A percentile compares a stretch with the other conserved stretches of the same genome.
Conservation (phyloP, 2,329 filamentous ascomycete species). For the Aspergillus sclerotialis region DNA sequence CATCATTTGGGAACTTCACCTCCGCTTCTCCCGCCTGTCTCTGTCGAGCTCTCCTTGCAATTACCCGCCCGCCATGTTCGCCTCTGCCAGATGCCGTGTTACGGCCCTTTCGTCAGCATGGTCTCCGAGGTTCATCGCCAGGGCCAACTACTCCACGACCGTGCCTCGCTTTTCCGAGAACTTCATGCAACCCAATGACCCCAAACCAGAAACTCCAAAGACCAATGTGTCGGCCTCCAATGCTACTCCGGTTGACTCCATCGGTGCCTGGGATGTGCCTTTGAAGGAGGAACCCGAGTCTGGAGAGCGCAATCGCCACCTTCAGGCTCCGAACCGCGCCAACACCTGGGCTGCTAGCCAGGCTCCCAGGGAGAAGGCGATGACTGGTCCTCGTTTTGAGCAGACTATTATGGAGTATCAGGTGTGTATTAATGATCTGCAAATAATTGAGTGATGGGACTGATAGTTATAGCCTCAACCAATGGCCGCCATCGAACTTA, state of each 20-base stretch:
- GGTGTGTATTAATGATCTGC: conserved; percentile 48
- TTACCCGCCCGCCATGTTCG: conserved; percentile 34
- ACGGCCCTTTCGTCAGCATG: conserved; percentile 38
- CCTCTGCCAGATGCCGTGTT: conserved; percentile 39
- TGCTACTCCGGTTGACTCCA: conserved; percentile 45
- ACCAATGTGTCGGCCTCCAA: conserved; percentile 57
- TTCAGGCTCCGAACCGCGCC: conserved; percentile 81
- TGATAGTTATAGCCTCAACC: conserved; percentile 66
- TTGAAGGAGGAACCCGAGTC: conserved; percentile 50
- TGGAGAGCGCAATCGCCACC: conserved; percentile 50
- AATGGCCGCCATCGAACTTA: conserved; percentile 84
- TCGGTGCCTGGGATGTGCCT: conserved; percentile 43
- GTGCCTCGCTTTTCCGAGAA: conserved; percentile 35
- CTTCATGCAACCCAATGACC: conserved; percentile 50
- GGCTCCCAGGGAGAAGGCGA: conserved; percentile 70
- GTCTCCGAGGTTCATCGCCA: conserved; percentile 22
- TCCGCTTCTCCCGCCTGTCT: conserved; percentile 10
- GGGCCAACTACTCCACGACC: conserved; percentile 38
- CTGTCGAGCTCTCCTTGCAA: conserved; percentile 6
- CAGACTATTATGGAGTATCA: conserved; percentile 90
- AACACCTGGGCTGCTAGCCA: conserved; percentile 82
- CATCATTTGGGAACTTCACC: conserved; percentile 9
- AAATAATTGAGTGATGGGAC: not conserved
- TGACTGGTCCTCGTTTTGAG: conserved; percentile 93
- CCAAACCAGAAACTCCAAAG: conserved; percentile 43